Base-by-base conservation (phyloP, 805 yeast species). In the Myxozyma neotropica region DNA sequence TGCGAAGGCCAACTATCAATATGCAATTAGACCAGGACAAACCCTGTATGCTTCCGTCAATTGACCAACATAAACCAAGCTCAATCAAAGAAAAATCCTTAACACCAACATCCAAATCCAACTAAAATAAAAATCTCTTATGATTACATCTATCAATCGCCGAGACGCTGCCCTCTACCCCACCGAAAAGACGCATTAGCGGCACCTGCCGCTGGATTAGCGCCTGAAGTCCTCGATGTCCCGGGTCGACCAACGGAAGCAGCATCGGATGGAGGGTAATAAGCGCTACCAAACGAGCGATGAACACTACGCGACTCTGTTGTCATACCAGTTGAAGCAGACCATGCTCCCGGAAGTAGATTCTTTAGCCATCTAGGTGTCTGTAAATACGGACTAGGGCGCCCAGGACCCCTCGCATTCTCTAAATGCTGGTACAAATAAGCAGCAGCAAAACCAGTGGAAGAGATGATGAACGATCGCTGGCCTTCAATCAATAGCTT, bases 391-490 rank as follows among this genome's bases (percentile, higher is more conserved):
- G 57, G 53, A 24, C 67, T 58, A 5, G 69, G 67, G 1, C 50
- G 40, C 1, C 65, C 65, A 12, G 44, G 50, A 10, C 53, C 60
- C 5, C 57, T 21, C 21, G 73, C 75, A 42, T 67, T 67, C 29
- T 69, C 70, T 45, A 73, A 60, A 48, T 68, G 70, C 50, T 70
- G 58, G 59, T 67, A 74, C 40, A 70, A 38, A 62, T 75, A 76
- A 19, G 73, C 75, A 3, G 71, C 69, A 3, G 67, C 57, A 42
- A 68, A 67, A 23, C 78, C 76, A 19, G 68, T 56, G 23, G 67
- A 58, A 8, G 72, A 66, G 40, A 63, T 63, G n/a, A 69, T 31
- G 13, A 65, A 55, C 6, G 69, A 67, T 8, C 17, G 24, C 26
- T 61, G 59, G 1, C 77, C 77, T 13, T 67, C 72, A 17, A 58